Base-by-base conservation (phyloP, 192 early-diverging fungal genomes). In the Coemansia sp. region DNA sequence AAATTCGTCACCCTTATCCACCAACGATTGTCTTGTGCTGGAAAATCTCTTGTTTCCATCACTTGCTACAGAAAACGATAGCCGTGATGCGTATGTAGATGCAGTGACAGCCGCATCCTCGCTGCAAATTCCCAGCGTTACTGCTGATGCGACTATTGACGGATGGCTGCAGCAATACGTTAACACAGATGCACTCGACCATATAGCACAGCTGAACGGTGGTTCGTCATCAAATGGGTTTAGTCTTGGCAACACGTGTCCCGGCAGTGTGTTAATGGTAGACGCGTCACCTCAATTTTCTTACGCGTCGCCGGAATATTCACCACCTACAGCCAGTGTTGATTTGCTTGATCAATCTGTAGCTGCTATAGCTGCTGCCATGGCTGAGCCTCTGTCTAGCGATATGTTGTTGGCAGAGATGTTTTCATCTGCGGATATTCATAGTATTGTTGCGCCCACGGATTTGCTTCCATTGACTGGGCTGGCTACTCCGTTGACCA, bases 101-200 rank as follows among this genome's bases (percentile, higher is more conserved):
- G 42, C 42, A 8, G 36, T 38, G 10, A 11, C 36, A 4, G 42
- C 42, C 17, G 42, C 42, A 45, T 45, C 42, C 14, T 4, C 42
- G 42, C 14, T 45, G 42, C 42, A 45, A 16, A 8, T 45, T 45
- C 14, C 42, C 33, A 32, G 31, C 55, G 34, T 25, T 48, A 38
- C 60, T 22, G 56, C 66, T 18, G 77, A 66, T 54, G 72, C 72
- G 5, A 48, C 60, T 28, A 48, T 80, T 16, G 69, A 75, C 40
- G 78, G 73, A 28, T 80, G 78, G 78, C 66, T 80, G 69, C 73
- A 80, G 66, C 78, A 80, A 69, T 75, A 71, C 42, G 78, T 80
- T 11, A 75, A 73, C 42, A 60, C 69, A 2, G 68, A 71, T 0
- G 77, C 69, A 0, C 57, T 80, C 17, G 72, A 56, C n/a, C 42